These are phyloP conservation scores for Pseudogymnoascus sp. DNA, from an alignment of 2,329 filamentous ascomycete species.

Conservation along the genomic window DNA sequence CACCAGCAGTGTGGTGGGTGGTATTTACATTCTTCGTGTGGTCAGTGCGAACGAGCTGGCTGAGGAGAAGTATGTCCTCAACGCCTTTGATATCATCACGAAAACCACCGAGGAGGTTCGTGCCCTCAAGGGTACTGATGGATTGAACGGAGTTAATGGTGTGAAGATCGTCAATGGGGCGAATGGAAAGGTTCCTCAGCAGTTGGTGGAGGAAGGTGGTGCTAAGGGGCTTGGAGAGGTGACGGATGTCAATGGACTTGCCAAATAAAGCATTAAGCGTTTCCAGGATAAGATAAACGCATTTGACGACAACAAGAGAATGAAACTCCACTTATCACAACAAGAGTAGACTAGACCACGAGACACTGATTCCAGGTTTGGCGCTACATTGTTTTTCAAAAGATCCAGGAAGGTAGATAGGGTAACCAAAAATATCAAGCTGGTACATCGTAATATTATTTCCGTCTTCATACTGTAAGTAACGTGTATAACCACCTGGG, in stretches of 20 bases:
- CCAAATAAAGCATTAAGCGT: neutral
- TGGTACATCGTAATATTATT: slow-evolving; percentile 7
- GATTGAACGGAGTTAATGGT: slow-evolving; percentile 11
- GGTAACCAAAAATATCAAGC: slow-evolving; percentile 2
- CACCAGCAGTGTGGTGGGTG: slow-evolving; percentile 68
- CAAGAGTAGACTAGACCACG: neutral
- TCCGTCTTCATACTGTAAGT: neutral
- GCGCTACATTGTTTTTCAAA: neutral
- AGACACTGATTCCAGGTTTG: neutral
- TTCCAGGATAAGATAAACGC: neutral
- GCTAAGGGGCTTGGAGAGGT: neutral
- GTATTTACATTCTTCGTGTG: slow-evolving; percentile 71
- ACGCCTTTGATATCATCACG: slow-evolving; percentile 69
- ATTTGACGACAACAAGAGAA: neutral
- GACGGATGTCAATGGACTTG: neutral
- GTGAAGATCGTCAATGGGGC: slow-evolving; percentile 7
- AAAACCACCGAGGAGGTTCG: slow-evolving; percentile 26
- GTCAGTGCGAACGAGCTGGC: slow-evolving; percentile 65
- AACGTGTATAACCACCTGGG: slow-evolving; percentile 6
- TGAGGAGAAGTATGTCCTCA: slow-evolving; percentile 64
- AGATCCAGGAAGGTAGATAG: neutral
- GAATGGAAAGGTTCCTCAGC: neutral
- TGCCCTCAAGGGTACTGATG: slow-evolving; percentile 13
- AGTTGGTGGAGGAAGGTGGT: neutral
- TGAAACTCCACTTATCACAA: neutral